Evolutionary conservation across 169 alveolate species (phyloP).

Genomic region (Eimeria zaria): DNA sequence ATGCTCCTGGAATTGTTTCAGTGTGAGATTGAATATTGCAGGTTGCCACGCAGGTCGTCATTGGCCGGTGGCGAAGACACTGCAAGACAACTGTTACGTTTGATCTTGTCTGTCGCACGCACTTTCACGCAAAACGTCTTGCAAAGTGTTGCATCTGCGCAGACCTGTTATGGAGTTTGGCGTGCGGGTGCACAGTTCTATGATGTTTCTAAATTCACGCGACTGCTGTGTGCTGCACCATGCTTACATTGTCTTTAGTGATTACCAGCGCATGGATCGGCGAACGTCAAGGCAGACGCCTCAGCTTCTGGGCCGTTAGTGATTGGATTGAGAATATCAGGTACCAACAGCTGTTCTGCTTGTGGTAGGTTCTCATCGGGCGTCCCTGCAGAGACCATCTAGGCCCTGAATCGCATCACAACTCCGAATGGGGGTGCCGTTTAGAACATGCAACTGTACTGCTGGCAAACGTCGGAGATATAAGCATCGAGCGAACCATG

Average conservation of each 20-base stretch:
- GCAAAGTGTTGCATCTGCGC: not conserved
- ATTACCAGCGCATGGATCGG: not conserved
- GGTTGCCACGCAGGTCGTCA: no score
- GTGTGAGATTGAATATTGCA: no score
- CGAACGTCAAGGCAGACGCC: not conserved
- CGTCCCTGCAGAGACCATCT: not conserved
- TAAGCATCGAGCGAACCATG: not conserved
- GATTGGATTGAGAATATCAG: not conserved
- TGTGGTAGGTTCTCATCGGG: not conserved
- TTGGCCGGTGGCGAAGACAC: no score
- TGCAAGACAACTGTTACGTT: no score
- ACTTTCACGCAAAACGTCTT: not conserved
- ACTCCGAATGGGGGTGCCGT: not conserved
- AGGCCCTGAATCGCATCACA: not conserved
- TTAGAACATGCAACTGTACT: not conserved
- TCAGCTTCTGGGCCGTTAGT: not conserved
- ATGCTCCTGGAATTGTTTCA: no score
- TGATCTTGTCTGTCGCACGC: no score
- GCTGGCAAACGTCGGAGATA: not conserved
- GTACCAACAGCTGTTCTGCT: not conserved
- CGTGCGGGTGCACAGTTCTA: not conserved
- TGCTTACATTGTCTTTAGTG: not conserved
- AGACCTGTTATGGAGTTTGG: not conserved
- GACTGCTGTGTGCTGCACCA: not conserved
- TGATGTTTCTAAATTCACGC: not conserved